phyloP scores from a whole-genome alignment of 371 early-diverging fungal species.

The Rhizopus microsporus region DNA sequence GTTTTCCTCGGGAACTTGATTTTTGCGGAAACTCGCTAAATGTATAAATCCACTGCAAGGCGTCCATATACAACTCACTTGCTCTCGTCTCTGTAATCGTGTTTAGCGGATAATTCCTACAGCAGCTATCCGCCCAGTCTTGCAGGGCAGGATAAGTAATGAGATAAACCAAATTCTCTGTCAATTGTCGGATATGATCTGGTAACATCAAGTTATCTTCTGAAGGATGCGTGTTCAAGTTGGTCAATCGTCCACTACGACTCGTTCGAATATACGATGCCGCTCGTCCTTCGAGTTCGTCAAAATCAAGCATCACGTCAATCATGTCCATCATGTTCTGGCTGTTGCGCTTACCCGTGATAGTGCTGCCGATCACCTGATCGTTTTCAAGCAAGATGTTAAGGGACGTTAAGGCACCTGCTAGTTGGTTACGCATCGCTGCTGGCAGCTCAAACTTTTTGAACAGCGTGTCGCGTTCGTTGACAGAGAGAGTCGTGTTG shows the following conservation, averaged over 20 bases:
- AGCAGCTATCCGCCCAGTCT: conserved; percentile 25
- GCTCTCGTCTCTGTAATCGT: conserved; percentile 29
- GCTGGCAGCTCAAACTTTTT: conserved; percentile 30
- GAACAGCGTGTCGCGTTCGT: conserved; percentile 17
- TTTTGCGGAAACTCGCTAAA: neutral
- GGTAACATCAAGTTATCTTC: conserved; percentile 13
- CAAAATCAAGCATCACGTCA: conserved; percentile 12
- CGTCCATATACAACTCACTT: conserved; percentile 20
- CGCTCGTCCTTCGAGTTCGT: neutral
- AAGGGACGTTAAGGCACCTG: conserved; percentile 41
- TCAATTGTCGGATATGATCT: conserved; percentile 25
- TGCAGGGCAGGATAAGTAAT: conserved; percentile 36
- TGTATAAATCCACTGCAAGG: conserved; percentile 29
- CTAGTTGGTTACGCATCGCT: conserved; percentile 21
- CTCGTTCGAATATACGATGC: neutral
- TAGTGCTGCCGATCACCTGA: conserved; percentile 27
- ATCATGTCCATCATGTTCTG: conserved; percentile 6
- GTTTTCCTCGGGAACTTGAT: neutral
- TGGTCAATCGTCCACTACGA: conserved; percentile 1
- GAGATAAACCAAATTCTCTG: conserved; percentile 26
- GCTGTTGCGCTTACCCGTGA: conserved; percentile 8
- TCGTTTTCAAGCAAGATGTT: conserved; percentile 43
- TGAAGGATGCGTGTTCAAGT: neutral
- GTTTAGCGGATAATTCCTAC: conserved; percentile 13
- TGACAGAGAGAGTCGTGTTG: conserved; percentile 9